A percentile compares a stretch with the other conserved stretches of the same genome.
phyloP scores from a whole-genome alignment of 345 rosid species.

The Capsella bursapastoris region DNA sequence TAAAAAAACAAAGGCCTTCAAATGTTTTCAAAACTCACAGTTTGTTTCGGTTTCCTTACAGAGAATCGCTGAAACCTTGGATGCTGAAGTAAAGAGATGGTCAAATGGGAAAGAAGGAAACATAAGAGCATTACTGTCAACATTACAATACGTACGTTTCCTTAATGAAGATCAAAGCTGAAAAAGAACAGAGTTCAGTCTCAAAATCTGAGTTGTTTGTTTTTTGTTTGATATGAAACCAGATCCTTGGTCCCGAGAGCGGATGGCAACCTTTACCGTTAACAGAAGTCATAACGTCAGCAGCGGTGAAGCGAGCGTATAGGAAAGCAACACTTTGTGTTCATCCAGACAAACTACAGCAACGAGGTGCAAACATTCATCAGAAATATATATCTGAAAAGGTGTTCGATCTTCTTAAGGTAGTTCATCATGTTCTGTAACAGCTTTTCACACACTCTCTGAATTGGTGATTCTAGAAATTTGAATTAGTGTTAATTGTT shows the following conservation, averaged over 20 bases:
- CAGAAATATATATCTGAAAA: conserved; percentile 93
- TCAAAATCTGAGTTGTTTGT: neutral
- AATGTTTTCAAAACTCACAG: conserved; percentile 21
- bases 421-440: conserved; percentile 31
- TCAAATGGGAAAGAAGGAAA: conserved; percentile 93
- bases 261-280: conserved; percentile 98
- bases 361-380: conserved; percentile 89
- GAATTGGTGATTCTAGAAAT: conserved; percentile 5
- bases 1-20: neutral
- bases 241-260: conserved; percentile 87
- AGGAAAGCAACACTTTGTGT: conserved; percentile 97
- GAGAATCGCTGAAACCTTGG: conserved; percentile 89
- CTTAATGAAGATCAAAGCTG: neutral
- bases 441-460: neutral
- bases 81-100: conserved; percentile 96
- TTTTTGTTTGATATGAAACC: conserved; percentile 36
- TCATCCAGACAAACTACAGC: conserved; percentile 97
- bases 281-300: conserved; percentile 92
- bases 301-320: conserved; percentile 94
- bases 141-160: conserved; percentile 88
- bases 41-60: conserved; percentile 47
- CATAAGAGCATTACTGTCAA: conserved; percentile 91
- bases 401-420: conserved; percentile 98
- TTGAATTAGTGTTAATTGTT: conserved; percentile 5
- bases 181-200: neutral